Evolutionary conservation across 2,329 filamentous ascomycete genomes (phyloP).

Genomic region (Cladobotryum mycophilum): DNA sequence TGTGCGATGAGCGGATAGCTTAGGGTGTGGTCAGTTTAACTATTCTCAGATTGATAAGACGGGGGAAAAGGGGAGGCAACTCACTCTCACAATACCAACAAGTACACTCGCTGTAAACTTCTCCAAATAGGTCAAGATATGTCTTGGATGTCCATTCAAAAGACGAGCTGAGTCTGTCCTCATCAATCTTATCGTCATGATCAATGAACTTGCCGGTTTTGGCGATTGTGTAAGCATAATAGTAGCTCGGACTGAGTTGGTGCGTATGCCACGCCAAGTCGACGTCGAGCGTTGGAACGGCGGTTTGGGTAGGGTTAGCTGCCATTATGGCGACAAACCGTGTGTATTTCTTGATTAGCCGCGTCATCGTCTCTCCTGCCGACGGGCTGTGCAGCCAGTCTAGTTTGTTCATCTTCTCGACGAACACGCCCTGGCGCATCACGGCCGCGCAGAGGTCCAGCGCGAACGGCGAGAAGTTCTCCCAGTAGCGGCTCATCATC

Average conservation of each 20-base stretch:
- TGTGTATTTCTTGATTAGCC: constrained; percentile 58
- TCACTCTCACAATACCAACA: constrained; percentile 76
- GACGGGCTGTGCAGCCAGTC: constrained; percentile 73
- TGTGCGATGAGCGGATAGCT: constrained; percentile 10
- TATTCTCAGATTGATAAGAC: constrained; percentile 36
- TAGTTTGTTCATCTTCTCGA: constrained; percentile 68
- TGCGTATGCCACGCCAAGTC: constrained; percentile 79
- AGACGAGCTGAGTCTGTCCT: constrained; percentile 52
- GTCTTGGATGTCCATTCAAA: constrained; percentile 68
- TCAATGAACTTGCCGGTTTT: constrained; percentile 57
- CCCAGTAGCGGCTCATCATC: constrained; percentile 68
- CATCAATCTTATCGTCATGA: constrained; percentile 79
- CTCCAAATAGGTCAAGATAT: constrained; percentile 59
- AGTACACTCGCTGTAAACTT: constrained; percentile 69
- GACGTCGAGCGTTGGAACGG: constrained; percentile 67
- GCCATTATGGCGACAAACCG: constrained; percentile 58
- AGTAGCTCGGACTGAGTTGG: constrained; percentile 58
- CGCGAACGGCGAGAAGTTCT: constrained; percentile 57
- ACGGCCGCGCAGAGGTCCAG: constrained; percentile 61
- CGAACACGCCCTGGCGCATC: constrained; percentile 58
- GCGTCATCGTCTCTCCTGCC: constrained; percentile 54
- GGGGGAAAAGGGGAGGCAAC: constrained; percentile 40
- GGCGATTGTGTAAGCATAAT: constrained; percentile 51
- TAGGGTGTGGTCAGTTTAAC: too few relatives aligned
- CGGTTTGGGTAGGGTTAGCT: constrained; percentile 37